Evolutionary conservation across 106 monocot genomes (phyloP), one percentile per base, ranked within the genome.

Genomic region (Posidonia australis): DNA sequence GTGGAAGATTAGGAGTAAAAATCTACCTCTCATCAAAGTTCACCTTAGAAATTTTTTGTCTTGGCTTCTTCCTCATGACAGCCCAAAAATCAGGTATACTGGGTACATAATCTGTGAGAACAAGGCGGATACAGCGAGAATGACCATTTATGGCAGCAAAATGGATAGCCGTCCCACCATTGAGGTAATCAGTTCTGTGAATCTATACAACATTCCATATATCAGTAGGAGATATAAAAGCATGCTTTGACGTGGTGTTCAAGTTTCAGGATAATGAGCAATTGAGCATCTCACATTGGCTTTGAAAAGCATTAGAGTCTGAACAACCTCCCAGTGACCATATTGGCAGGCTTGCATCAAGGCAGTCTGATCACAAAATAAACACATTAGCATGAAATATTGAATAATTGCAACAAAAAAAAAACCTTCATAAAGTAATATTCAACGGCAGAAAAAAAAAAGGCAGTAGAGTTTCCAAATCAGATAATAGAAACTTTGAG

Each of bases 321-420:
- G 98, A 69, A 91, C 91, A 67, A 99, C 91, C 71, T 99, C 98
- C 98, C 91, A 99, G 58, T 88, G 98, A 67, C 98, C 98, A 72
- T 81, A 99, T 69, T 85, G 98, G 62, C 98, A 99, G 57, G 91
- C 98, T 83, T 85, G 87, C 91, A 99, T 91, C 36, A 91, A 77
- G 69, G 91, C 91, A 62, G 98, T 99, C 98, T 99, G 77, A 36
- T 41, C 9, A 64, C 13, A 64, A 45, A 47, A 19, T 44, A 22
- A 46, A 10, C 49, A 55, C 54, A 55, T 21, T n/a, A 18, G 19
- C 4, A 21, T 18, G 54, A 23, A 55, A 23, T 24, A 19, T 9
- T 19, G 21, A 9, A 17, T 9, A 25, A 9, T 17, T 17, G 13
- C 13, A 17, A 49, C 10, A 49, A n/a, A n/a, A n/a, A n/a, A n/a